A percentile compares a stretch with the other conserved stretches of the same genome.
Conservation (phyloP, 2,329 filamentous ascomycete species). For the Sarocladium brachiariae region DNA sequence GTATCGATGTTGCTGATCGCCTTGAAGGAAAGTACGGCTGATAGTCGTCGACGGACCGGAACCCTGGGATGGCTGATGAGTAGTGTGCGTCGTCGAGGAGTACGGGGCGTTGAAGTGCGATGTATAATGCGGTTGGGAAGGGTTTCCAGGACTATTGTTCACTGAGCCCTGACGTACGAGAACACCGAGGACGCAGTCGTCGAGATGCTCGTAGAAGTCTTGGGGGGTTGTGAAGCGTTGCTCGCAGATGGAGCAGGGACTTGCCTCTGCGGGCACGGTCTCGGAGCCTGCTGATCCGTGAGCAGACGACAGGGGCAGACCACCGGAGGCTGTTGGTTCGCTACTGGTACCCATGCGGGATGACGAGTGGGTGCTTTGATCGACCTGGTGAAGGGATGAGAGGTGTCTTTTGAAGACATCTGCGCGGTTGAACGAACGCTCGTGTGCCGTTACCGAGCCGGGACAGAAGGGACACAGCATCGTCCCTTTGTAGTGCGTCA, state of each 20-base stretch:
- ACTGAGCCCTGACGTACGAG: conserved; percentile 38
- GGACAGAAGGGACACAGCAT: conserved; percentile 98
- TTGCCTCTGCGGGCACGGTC: conserved; percentile 4
- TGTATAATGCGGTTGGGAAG: background rate
- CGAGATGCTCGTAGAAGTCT: conserved; percentile 95
- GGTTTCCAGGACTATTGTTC: background rate
- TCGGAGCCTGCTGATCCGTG: conserved; percentile 10
- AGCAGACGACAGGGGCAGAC: background rate
- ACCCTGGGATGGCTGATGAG: background rate
- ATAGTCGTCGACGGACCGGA: no score
- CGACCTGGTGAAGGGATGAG: conserved; percentile 86
- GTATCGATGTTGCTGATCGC: no score
- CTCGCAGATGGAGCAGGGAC: conserved; percentile 87
- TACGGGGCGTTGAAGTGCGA: background rate
- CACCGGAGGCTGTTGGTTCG: conserved; percentile 15
- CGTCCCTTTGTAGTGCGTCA: conserved; percentile 96
- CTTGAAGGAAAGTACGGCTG: no score
- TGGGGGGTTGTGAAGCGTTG: conserved; percentile 76
- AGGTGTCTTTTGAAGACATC: conserved; percentile 97
- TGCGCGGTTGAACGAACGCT: conserved; percentile 93
- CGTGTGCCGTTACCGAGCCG: conserved; percentile 75
- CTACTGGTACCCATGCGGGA: conserved; percentile 63
- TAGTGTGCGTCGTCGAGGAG: background rate
- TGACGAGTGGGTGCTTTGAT: conserved; percentile 80
- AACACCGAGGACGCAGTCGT: conserved; percentile 55